Conservation (phyloP, 2,329 filamentous ascomycete genomes). For the Aspergillus persii region DNA sequence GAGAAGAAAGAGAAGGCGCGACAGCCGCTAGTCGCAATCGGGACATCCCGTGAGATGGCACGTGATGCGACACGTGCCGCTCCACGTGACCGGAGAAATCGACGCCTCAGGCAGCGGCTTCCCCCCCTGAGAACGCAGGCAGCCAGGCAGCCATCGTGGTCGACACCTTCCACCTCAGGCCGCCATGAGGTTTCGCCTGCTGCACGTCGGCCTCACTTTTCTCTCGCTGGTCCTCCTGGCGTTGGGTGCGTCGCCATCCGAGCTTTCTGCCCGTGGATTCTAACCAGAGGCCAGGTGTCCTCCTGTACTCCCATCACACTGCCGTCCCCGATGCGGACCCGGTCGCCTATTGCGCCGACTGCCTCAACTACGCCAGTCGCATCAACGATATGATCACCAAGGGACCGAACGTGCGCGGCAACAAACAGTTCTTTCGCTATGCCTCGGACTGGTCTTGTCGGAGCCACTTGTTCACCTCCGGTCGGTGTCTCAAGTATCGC, state of each 20-base stretch:
- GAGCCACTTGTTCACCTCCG: slow-evolving; percentile 4
- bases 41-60: background rate
- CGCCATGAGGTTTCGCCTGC: background rate
- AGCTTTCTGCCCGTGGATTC: background rate
- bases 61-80: background rate
- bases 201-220: background rate
- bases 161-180: too few species aligned
- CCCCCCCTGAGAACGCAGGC: too few species aligned
- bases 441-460: slow-evolving; percentile 15
- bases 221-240: background rate
- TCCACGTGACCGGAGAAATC: too few species aligned
- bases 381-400: slow-evolving; percentile 12
- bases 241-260: background rate
- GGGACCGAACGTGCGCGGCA: slow-evolving; percentile 2
- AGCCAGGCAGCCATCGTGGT: too few species aligned
- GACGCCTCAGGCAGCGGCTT: background rate
- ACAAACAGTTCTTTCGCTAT: slow-evolving; percentile 15
- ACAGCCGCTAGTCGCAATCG: background rate
- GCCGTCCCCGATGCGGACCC: slow-evolving; percentile 1
- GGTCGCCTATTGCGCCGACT: slow-evolving; percentile 13
- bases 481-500: slow-evolving; percentile 15
- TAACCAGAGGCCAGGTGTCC: background rate
- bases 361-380: slow-evolving; percentile 13
- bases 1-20: too few species aligned
- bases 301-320: background rate